These are phyloP conservation scores for Mariannaea sp. DNA, from an alignment of 2,329 filamentous ascomycete species.

Conservation along the genomic window DNA sequence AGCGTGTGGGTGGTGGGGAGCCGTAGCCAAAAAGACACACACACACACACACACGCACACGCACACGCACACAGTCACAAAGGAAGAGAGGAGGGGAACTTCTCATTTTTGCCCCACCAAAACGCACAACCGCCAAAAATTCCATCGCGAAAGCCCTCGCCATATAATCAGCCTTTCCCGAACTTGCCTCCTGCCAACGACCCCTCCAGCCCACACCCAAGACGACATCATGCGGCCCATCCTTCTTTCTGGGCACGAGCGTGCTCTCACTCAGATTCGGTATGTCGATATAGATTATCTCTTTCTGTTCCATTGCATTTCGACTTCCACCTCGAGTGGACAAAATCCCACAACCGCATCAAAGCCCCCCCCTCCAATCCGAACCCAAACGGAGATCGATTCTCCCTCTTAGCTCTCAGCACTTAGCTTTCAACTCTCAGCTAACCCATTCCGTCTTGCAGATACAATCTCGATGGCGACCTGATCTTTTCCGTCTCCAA, in stretches of 20 bases:
- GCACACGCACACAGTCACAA: no score
- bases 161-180: conserved; percentile 39
- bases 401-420: no score
- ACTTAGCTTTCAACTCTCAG: conserved; percentile 17
- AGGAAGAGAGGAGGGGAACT: conserved; percentile 25
- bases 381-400: no score
- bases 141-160: conserved; percentile 45
- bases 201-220: conserved; percentile 36
- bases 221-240: conserved; percentile 86
- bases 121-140: conserved; percentile 54
- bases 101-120: conserved; percentile 48
- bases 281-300: conserved; percentile 48
- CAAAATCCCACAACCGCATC: neutral
- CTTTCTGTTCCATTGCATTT: neutral
- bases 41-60: no score
- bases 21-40: no score
- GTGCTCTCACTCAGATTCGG: conserved; percentile 93
- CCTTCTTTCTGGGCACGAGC: conserved; percentile 93
- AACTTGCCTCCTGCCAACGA: conserved; percentile 39
- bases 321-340: neutral
- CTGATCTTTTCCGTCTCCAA: conserved; percentile 95
- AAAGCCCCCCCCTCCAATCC: conserved; percentile 2
- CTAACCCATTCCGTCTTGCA: conserved; percentile 41
- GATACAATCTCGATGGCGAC: conserved; percentile 93
- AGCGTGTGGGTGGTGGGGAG: no score